A percentile compares a stretch with the other conserved stretches of the same genome.
Conservation (phyloP, 306 rosid genomes). For the Glycine soja region DNA sequence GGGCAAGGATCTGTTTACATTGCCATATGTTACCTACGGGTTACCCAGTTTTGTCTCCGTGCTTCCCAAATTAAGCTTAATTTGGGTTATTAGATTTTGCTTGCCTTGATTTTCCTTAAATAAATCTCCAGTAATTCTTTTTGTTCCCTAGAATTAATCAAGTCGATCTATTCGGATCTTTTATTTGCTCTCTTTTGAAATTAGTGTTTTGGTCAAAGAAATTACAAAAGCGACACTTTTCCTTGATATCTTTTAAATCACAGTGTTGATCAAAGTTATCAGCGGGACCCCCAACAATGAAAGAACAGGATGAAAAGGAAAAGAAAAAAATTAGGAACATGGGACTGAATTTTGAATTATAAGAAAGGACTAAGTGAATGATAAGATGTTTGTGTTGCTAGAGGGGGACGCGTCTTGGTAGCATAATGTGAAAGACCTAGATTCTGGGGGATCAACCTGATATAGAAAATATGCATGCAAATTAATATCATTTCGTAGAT, state of each 20-base stretch:
- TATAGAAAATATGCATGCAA: constrained; percentile 44
- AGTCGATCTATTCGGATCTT: constrained; percentile 42
- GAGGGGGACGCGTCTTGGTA: constrained; percentile 18
- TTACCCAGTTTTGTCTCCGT: constrained; percentile 34
- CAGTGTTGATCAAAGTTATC: constrained; percentile 44
- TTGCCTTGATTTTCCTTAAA: constrained; percentile 40
- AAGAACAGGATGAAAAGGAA: constrained; percentile 42
- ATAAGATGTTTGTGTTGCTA: constrained; percentile 49
- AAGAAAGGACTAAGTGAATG: constrained; percentile 47
- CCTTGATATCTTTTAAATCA: constrained; percentile 46
- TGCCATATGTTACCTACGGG: constrained; percentile 46
- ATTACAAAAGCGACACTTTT: constrained; percentile 46
- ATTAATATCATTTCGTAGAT: constrained; percentile 32
- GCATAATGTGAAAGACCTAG: constrained; percentile 34
- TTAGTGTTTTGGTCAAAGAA: constrained; percentile 57
- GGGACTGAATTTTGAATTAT: constrained; percentile 45
- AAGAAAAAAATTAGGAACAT: constrained; percentile 34
- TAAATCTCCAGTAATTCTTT: constrained; percentile 33
- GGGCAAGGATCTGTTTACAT: constrained; percentile 50
- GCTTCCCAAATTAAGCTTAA: constrained; percentile 50
- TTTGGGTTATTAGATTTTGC: constrained; percentile 38
- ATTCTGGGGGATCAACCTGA: constrained; percentile 45
- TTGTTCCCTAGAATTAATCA: constrained; percentile 43
- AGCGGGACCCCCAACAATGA: constrained; percentile 50
- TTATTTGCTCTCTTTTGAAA: constrained; percentile 37